A percentile compares a stretch with the other conserved stretches of the same genome.
These are phyloP conservation scores for Termitomyces titanicus DNA, from an alignment of 768 basidiomycete species.

Conservation along the genomic window DNA sequence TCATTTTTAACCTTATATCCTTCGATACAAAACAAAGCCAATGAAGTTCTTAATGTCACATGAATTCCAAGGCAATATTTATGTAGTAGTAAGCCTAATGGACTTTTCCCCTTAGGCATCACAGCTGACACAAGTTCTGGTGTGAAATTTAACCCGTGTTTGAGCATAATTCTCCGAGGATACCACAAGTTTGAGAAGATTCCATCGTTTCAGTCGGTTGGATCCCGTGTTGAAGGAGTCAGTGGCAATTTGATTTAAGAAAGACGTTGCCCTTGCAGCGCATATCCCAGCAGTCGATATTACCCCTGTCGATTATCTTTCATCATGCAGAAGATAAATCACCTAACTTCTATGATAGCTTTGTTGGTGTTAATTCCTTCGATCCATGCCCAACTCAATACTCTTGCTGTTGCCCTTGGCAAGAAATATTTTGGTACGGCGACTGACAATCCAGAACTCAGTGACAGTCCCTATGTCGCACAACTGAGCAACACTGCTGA, in stretches of 20 bases:
- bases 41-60: not conserved
- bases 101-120: too few relatives aligned
- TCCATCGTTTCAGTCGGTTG: not conserved
- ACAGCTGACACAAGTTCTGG: not conserved
- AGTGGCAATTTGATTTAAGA: not conserved
- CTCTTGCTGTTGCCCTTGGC: constrained; percentile 39
- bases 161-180: not conserved
- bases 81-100: too few relatives aligned
- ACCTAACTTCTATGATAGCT: not conserved
- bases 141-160: not conserved
- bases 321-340: not conserved
- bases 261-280: not conserved
- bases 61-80: not conserved
- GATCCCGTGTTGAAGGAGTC: not conserved
- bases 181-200: constrained; percentile 5
- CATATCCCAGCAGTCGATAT: not conserved
- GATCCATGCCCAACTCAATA: not conserved
- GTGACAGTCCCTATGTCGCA: constrained; percentile 36
- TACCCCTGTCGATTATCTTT: not conserved
- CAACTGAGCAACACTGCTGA: constrained; percentile 34
- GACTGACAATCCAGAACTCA: constrained; percentile 46
- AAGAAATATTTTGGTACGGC: constrained; percentile 50
- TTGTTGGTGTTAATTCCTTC: not conserved
- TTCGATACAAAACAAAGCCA: not conserved
- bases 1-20: not conserved